Evolutionary conservation across 2,329 filamentous ascomycete genomes (phyloP).

Genomic region (Fusarium sp.): DNA sequence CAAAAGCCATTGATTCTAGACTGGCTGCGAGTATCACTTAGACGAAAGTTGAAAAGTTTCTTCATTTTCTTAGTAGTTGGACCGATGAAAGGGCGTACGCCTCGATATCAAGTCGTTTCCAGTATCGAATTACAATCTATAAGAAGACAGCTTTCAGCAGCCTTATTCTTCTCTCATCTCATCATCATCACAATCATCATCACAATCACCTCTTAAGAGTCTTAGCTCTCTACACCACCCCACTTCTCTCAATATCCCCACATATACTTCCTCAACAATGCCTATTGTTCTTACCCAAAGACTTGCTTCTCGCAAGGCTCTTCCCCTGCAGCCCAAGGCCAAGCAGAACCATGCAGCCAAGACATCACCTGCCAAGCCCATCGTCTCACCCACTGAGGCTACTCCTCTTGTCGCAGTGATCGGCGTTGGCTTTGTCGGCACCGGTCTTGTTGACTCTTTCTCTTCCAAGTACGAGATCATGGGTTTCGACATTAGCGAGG

Average conservation of each 20-base stretch:
- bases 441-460: conserved; percentile 59
- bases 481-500: conserved; percentile 58
- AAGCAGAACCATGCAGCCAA: not conserved
- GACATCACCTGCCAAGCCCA: not conserved
- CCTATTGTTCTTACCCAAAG: conserved; percentile 5
- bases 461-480: conserved; percentile 53
- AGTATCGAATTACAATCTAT: not conserved
- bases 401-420: conserved; percentile 58
- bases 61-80: not conserved
- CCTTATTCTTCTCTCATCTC: conserved; percentile 9
- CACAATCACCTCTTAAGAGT: not conserved
- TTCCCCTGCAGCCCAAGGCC: not conserved
- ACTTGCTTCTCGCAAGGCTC: not conserved
- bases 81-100: not conserved
- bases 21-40: not conserved
- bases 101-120: not conserved
- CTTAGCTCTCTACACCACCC: not conserved
- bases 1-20: not conserved
- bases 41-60: not conserved
- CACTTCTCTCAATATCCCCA: not conserved
- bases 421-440: conserved; percentile 64
- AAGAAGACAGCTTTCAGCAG: not conserved
- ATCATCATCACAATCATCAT: conserved; percentile 1
- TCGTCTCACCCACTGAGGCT: not conserved
- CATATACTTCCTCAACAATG: not conserved